Evolutionary conservation across 768 basidiomycete genomes (phyloP).

Genomic region (Tulasnella sp.): DNA sequence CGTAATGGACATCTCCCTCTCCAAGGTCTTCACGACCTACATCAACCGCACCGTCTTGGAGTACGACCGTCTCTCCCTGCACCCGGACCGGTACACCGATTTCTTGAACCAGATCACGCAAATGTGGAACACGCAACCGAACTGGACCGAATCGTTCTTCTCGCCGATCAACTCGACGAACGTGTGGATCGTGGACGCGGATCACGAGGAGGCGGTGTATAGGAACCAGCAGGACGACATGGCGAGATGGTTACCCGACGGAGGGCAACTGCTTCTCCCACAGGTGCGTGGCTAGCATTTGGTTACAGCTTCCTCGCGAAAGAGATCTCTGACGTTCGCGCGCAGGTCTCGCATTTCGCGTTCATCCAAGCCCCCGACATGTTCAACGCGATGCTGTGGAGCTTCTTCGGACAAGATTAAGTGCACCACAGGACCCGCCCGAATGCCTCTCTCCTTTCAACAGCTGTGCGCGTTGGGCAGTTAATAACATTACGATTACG

Average conservation of each 20-base stretch:
- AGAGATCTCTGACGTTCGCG: not conserved
- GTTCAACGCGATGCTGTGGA: slow-evolving; percentile 10
- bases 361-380: slow-evolving; percentile 2
- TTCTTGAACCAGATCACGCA: not conserved
- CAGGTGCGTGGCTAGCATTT: not conserved
- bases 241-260: slow-evolving; percentile 8
- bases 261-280: not conserved
- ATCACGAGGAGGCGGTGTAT: slow-evolving; percentile 8
- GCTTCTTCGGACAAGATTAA: no score
- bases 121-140: slow-evolving; percentile 3
- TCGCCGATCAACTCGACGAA: not conserved
- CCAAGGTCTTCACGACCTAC: slow-evolving; percentile 3
- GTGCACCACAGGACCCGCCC: no score
- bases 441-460: no score
- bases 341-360: slow-evolving; percentile 6
- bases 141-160: slow-evolving; percentile 10
- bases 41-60: slow-evolving; percentile 6
- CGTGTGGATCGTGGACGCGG: slow-evolving; percentile 5
- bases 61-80: not conserved
- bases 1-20: not conserved
- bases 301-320: no score
- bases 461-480: not conserved
- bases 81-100: not conserved
- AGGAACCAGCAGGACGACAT: slow-evolving; percentile 5
- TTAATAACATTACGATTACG: not conserved